These are phyloP conservation scores for Xylariaceae sp. DNA, from an alignment of 2,329 filamentous ascomycete genomes.

Conservation along the genomic window DNA sequence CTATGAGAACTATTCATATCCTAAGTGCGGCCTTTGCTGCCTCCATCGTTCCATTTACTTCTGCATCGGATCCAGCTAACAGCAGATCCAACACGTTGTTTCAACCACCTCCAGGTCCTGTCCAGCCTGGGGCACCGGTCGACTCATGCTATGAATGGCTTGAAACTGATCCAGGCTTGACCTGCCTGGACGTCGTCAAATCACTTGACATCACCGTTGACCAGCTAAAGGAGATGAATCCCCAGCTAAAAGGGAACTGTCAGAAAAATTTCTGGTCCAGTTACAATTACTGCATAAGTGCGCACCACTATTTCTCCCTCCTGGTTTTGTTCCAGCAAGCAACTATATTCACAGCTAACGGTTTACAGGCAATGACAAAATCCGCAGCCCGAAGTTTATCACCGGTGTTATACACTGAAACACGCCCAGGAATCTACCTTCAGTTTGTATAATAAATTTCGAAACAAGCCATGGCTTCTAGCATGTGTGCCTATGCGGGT, in stretches of 20 bases:
- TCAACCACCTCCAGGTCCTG: constrained; percentile 14
- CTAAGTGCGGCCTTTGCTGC: constrained; percentile 3
- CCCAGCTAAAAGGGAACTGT: constrained; percentile 16
- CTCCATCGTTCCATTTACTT: constrained; percentile 1
- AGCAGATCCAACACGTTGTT: neutral
- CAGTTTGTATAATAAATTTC: constrained; percentile 16
- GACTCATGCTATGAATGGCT: constrained; percentile 10
- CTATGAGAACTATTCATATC: constrained; percentile 12
- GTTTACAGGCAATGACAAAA: neutral
- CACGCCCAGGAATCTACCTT: neutral
- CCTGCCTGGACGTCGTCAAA: constrained; percentile 4
- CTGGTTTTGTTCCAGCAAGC: no score
- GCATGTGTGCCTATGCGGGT: constrained; percentile 5
- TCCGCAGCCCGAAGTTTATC: neutral
- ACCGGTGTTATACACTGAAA: no score
- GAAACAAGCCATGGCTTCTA: constrained; percentile 4
- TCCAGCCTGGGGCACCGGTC: constrained; percentile 18
- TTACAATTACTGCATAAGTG: constrained; percentile 19
- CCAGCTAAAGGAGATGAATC: constrained; percentile 1
- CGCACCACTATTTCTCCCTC: no score
- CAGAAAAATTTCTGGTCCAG: constrained; percentile 13
- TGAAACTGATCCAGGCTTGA: constrained; percentile 13
- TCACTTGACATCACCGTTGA: neutral
- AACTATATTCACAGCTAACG: neutral
- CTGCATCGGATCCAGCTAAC: neutral